phyloP scores from a whole-genome alignment of 306 rosid genomes.

The Cajanus cajan region DNA sequence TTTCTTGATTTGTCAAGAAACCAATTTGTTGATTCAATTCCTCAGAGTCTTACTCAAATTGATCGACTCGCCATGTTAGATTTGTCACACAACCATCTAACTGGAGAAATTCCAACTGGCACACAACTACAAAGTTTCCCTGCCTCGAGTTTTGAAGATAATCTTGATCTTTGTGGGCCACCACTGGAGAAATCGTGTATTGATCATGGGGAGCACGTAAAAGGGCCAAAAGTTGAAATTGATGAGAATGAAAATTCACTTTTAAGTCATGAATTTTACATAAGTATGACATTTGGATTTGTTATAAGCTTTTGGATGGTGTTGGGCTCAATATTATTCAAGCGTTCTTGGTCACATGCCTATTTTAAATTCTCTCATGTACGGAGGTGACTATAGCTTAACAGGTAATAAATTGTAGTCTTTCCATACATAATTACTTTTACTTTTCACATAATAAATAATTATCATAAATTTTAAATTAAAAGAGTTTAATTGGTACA shows the following conservation, averaged over 20 bases:
- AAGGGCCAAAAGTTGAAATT: not conserved
- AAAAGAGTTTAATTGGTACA: no score
- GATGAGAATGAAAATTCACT: not conserved
- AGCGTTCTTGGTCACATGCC: not conserved
- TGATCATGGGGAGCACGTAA: no score
- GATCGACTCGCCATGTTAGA: not conserved
- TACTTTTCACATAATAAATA: no score
- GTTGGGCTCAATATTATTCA: not conserved
- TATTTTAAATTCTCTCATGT: conserved; percentile 18
- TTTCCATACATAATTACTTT: no score
- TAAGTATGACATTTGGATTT: not conserved
- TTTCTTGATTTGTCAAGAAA: conserved; percentile 33
- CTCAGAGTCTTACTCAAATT: not conserved
- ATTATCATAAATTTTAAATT: no score
- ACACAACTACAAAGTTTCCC: conserved; percentile 24
- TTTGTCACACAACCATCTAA: conserved; percentile 7
- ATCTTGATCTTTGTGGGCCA: conserved; percentile 18
- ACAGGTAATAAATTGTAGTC: no score
- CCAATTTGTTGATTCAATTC: not conserved
- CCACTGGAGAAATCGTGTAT: not conserved
- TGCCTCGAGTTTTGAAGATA: not conserved
- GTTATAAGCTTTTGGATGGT: not conserved
- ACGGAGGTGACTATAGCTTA: no score
- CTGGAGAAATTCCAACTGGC: not conserved
- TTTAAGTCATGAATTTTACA: not conserved